Base-by-base conservation (phyloP, 2,329 filamentous ascomycete species). In the Teratosphaeria pseudoeucalypti region DNA sequence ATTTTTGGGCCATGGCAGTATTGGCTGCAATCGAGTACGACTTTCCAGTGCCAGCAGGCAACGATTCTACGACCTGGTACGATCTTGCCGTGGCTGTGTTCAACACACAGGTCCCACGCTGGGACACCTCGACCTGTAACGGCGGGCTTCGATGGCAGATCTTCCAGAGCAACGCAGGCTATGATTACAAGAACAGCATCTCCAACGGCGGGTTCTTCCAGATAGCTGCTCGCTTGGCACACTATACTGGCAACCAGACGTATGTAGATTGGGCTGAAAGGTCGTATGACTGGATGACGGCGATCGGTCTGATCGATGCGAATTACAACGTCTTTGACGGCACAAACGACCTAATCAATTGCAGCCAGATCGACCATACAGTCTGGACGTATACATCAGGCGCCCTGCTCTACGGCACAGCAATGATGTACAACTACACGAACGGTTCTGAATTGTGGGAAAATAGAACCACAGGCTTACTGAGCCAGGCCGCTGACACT, bases 141-240 rank as follows among this genome's bases (percentile, higher is more conserved):
- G 90, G 90, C 56, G 90, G 90, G 10, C 74, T 95, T 64, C 84
- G 87, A 63, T 95, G 91, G 91, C 90, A 95, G 75, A 88, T 95
- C 62, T 92, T 87, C 75, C 79, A 83, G 12, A 89, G 86, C 75
- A 91, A 91, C 75, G 82, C 63, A 59, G 89, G 89, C 5, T 84
- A 78, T 65, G 73, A 75, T 57, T 84, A 81, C 66, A 83, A 84
- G 64, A 84, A 84, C 64, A 77, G 78, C 26, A 80, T 84, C 62
- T 81, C 79, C 12, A 84, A 84, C 63, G 82, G 81, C 3, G 81
- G 77, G 34, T 78, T 84, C 60, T 83, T 84, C 71, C 80, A 83
- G 64, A 75, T 85, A 11, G 77, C 79, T 26, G 80, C 89, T 7
- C 85, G 90, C 16, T 79, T 95, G 6, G 87, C 88, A 0, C 80